Conservation (phyloP, 768 basidiomycete species). For the Leccinum rimulosum region DNA sequence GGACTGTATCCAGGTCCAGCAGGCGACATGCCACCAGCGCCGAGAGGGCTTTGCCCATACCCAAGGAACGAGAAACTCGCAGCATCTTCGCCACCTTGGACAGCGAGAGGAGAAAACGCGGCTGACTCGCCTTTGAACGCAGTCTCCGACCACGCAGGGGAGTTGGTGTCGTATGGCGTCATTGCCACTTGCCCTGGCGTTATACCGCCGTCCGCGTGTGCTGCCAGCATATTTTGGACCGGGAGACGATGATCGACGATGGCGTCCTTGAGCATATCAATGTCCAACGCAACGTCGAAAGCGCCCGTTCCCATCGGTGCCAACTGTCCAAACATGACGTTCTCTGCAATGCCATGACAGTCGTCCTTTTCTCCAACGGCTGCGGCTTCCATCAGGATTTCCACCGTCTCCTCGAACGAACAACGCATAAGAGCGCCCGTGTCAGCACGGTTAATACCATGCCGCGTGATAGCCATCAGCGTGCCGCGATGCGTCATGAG, state of each 20-base stretch:
- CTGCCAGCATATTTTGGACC: slow-evolving; percentile 74
- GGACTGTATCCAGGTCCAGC: slow-evolving; percentile 87
- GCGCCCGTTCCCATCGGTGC: slow-evolving; percentile 99
- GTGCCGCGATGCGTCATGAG: slow-evolving; percentile 95
- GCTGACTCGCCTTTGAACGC: slow-evolving; percentile 82
- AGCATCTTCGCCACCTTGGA: slow-evolving; percentile 80
- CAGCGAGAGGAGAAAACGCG: slow-evolving; percentile 92
- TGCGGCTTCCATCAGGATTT: slow-evolving; percentile 98
- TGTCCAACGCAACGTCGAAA: slow-evolving; percentile 93
- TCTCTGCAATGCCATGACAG: slow-evolving; percentile 98
- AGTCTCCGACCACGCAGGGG: slow-evolving; percentile 78
- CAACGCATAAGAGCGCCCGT: slow-evolving; percentile 99
- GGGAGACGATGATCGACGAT: slow-evolving; percentile 95
- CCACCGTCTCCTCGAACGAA: slow-evolving; percentile 99
- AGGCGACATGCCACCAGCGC: slow-evolving; percentile 87
- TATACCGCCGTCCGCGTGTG: slow-evolving; percentile 83
- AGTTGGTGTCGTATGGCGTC: slow-evolving; percentile 95
- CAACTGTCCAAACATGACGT: slow-evolving; percentile 98
- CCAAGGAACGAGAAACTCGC: slow-evolving; percentile 70
- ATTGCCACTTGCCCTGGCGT: slow-evolving; percentile 89
- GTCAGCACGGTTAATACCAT: slow-evolving; percentile 98
- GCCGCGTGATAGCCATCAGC: slow-evolving; percentile 98
- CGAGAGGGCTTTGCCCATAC: slow-evolving; percentile 83
- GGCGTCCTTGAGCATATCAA: slow-evolving; percentile 98
- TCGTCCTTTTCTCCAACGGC: slow-evolving; percentile 98